Evolutionary conservation across 78 protist genomes (phyloP).

Genomic region (slime mould (Dictyostelium discoideum)): DNA sequence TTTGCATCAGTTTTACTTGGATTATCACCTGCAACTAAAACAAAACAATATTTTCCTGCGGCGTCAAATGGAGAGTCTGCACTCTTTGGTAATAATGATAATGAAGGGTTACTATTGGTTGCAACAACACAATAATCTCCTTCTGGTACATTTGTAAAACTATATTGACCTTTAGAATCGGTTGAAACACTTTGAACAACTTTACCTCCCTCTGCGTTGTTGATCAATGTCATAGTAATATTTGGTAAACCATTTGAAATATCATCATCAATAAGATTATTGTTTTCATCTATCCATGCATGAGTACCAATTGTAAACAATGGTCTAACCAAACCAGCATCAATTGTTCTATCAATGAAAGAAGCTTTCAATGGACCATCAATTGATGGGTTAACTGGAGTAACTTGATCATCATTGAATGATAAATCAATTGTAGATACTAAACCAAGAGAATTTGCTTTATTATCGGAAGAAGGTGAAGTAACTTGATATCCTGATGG

Average conservation of each 20-base stretch:
- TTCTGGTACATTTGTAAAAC: background rate
- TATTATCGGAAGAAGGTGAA: background rate
- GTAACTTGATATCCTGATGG: background rate
- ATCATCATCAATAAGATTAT: background rate
- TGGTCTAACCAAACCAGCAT: constrained; percentile 14
- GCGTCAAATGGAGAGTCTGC: background rate
- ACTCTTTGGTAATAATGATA: background rate
- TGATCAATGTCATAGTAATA: background rate
- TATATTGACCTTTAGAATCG: constrained; percentile 8
- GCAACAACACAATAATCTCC: constrained; percentile 32
- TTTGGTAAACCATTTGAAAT: background rate
- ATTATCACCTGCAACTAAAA: background rate
- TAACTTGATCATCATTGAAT: background rate
- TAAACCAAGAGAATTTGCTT: background rate
- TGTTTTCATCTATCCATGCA: constrained; percentile 9
- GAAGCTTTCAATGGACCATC: constrained; percentile 10
- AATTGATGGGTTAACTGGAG: background rate
- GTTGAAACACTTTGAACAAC: background rate
- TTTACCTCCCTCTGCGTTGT: background rate
- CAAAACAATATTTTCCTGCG: constrained; percentile 3
- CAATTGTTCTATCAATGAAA: constrained; percentile 18
- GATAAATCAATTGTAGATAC: background rate
- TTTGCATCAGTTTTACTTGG: background rate
- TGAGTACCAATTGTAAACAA: background rate
- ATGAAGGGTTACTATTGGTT: background rate